phyloP scores from a whole-genome alignment of 179 eudicot species.

The Sideroxylon spinosum region DNA sequence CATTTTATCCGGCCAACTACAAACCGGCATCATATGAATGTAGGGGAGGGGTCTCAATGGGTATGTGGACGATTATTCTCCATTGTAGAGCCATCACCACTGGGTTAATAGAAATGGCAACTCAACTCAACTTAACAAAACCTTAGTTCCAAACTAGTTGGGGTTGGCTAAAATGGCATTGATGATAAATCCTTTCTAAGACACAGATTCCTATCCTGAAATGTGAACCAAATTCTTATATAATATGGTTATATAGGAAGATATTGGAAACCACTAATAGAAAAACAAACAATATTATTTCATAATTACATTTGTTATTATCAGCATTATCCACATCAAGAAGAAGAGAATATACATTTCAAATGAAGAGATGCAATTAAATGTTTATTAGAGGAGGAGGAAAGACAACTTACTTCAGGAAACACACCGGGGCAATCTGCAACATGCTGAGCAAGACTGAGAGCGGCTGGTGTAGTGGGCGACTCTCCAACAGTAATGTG shows the following conservation, averaged over 20 bases:
- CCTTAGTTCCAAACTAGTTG: neutral
- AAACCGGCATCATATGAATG: too few species aligned
- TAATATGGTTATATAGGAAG: neutral
- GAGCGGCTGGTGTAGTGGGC: slow-evolving; percentile 70
- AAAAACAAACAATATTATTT: neutral
- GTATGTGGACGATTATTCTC: too few species aligned
- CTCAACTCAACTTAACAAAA: neutral
- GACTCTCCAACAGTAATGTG: slow-evolving; percentile 90
- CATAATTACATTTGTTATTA: neutral
- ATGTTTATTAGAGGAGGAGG: neutral
- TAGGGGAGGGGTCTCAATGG: too few species aligned
- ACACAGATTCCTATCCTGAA: neutral
- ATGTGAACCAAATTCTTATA: neutral
- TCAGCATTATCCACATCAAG: neutral
- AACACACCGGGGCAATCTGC: slow-evolving; percentile 79
- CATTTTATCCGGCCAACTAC: too few species aligned
- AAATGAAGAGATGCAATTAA: neutral
- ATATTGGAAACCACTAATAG: neutral
- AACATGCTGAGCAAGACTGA: slow-evolving; percentile 76
- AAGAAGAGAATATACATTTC: neutral
- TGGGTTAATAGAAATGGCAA: too few species aligned
- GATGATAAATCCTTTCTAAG: neutral
- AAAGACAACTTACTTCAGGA: slow-evolving; percentile 65
- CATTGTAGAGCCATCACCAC: too few species aligned
- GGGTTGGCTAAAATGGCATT: too few species aligned